Conservation (phyloP, 805 yeast genomes). For the Wickerhamiella sorbophila region DNA sequence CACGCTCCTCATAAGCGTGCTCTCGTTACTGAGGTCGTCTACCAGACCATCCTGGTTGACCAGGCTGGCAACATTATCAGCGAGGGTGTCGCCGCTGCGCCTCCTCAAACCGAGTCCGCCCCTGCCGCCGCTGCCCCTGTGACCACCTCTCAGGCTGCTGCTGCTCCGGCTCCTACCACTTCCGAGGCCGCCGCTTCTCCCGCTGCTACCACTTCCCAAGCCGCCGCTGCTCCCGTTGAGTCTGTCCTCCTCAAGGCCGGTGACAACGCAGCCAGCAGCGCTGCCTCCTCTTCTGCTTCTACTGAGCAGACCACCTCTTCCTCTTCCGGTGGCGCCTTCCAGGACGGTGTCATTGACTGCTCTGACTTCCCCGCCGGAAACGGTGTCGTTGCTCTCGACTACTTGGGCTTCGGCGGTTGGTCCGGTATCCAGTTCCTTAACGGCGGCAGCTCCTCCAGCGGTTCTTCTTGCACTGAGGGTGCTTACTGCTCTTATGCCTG, state of each 20-base stretch:
- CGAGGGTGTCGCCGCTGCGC: slow-evolving; percentile 28
- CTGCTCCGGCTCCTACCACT: slow-evolving; percentile 13
- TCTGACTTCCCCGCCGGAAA: slow-evolving; percentile 60
- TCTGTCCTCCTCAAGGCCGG: slow-evolving; percentile 21
- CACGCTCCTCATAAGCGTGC: slow-evolving; percentile 42
- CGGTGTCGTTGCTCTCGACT: slow-evolving; percentile 66
- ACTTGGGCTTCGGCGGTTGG: slow-evolving; percentile 70
- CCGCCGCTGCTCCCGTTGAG: slow-evolving; percentile 15
- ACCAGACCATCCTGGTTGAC: slow-evolving; percentile 33
- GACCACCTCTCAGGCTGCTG: slow-evolving; percentile 18
- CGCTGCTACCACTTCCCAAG: slow-evolving; percentile 14
- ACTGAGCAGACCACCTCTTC: slow-evolving; percentile 34
- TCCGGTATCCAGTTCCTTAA: slow-evolving; percentile 50
- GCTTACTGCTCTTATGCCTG: slow-evolving; percentile 95
- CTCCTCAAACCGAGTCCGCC: slow-evolving; percentile 16
- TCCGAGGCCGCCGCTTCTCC: slow-evolving; percentile 14
- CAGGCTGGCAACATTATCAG: slow-evolving; percentile 26
- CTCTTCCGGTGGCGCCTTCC: slow-evolving; percentile 46
- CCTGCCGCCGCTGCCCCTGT: slow-evolving; percentile 25
- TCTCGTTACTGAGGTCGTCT: slow-evolving; percentile 32
- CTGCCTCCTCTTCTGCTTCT: slow-evolving; percentile 25
- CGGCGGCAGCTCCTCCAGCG: slow-evolving; percentile 44
- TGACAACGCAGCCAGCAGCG: slow-evolving; percentile 23
- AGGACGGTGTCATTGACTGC: slow-evolving; percentile 61
- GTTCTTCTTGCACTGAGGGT: slow-evolving; percentile 65